Evolutionary conservation across 495 filamentous ascomycete genomes (phyloP).

Genomic region (Chaetomium fimeti): DNA sequence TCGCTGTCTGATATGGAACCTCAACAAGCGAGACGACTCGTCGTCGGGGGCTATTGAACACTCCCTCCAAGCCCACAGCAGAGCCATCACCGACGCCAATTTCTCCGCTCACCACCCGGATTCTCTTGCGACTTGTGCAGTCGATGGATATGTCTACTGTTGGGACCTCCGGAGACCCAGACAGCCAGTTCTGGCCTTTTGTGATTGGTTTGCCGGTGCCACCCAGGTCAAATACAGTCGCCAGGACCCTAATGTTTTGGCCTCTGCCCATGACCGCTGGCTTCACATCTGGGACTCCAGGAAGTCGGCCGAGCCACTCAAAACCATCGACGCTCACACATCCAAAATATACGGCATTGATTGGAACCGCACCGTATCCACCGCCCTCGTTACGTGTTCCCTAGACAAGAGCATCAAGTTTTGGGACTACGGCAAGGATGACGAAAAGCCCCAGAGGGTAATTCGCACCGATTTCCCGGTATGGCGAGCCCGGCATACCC

Average conservation of each 20-base stretch:
- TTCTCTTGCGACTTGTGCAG: conserved; percentile 81
- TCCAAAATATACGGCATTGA: conserved; percentile 96
- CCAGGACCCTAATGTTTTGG: conserved; percentile 78
- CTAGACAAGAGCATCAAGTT: conserved; percentile 91
- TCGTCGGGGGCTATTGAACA: conserved; percentile 76
- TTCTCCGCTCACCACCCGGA: conserved; percentile 93
- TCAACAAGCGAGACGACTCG: conserved; percentile 69
- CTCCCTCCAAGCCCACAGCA: conserved; percentile 82
- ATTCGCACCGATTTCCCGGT: conserved; percentile 83
- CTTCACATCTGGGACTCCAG: conserved; percentile 89
- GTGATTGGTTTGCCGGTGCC: conserved; percentile 91
- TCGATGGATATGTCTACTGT: conserved; percentile 90
- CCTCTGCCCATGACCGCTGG: conserved; percentile 84
- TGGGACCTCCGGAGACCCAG: conserved; percentile 82
- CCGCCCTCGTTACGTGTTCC: conserved; percentile 79
- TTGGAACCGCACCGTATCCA: conserved; percentile 77
- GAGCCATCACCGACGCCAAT: conserved; percentile 95
- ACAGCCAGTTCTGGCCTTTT: conserved; percentile 77
- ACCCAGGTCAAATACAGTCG: conserved; percentile 97
- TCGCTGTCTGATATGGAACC: conserved; percentile 92
- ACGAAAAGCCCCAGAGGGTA: conserved; percentile 66
- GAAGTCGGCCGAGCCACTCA: conserved; percentile 73
- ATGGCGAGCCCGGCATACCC: conserved; percentile 91
- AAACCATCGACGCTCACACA: conserved; percentile 82
- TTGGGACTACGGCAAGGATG: conserved; percentile 73